A percentile compares a stretch with the other conserved stretches of the same genome.
Evolutionary conservation across 192 early-diverging fungal species (phyloP).

Genomic region (Chytriomyces hyalinus): DNA sequence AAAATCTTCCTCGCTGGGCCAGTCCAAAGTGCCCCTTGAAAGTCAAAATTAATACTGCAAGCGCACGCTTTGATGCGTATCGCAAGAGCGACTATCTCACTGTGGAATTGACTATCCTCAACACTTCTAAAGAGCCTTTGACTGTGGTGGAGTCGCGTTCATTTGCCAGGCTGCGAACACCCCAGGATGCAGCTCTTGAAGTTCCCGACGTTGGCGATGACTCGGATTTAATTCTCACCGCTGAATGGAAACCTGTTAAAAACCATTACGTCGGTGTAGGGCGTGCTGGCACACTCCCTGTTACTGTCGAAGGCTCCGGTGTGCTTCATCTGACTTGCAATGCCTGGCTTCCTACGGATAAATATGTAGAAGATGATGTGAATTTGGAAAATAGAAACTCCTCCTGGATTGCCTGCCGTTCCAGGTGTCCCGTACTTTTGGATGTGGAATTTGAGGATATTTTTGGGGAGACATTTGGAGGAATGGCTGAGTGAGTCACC

Average conservation of each 20-base stretch:
- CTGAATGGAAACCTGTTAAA: constrained; percentile 10
- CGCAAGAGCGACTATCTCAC: constrained; percentile 8
- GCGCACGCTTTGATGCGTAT: neutral
- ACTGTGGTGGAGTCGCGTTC: constrained; percentile 1
- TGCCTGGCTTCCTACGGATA: neutral
- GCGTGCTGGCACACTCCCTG: neutral
- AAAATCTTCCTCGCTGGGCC: constrained; percentile 12
- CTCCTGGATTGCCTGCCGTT: constrained; percentile 20
- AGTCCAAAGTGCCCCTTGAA: neutral
- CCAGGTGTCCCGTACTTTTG: constrained; percentile 22
- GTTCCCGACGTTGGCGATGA: constrained; percentile 10
- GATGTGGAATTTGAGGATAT: constrained; percentile 35
- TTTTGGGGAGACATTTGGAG: constrained; percentile 22
- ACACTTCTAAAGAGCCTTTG: constrained; percentile 1
- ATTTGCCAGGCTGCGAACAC: constrained; percentile 9
- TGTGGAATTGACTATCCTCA: constrained; percentile 3
- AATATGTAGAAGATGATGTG: neutral
- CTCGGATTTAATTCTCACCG: neutral
- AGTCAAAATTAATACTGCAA: neutral
- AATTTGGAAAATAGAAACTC: neutral
- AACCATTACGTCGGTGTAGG: neutral
- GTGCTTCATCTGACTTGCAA: neutral
- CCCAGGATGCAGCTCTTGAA: neutral
- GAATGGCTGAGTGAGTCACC: constrained; percentile 11
- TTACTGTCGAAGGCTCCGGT: neutral